Evolutionary conservation across 1,139 yeast species (phyloP), one percentile per base, ranked within the genome.

Genomic region (Diutina sp.): DNA sequence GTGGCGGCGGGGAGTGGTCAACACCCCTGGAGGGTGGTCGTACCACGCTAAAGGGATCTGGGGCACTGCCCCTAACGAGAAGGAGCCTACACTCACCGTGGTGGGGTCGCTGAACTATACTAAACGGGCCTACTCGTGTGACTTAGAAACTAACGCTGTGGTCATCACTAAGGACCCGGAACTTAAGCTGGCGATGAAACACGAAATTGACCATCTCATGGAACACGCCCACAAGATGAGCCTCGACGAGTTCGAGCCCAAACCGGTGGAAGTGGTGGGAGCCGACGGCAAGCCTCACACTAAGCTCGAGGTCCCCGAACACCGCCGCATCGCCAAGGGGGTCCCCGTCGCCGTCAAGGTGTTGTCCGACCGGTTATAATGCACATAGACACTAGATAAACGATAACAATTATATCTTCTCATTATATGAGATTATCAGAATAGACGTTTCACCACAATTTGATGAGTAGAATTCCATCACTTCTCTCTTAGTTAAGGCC

Each of bases 1-100:
- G 69, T 95, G 99, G 99, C 81, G 82, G 65, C 82, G 80, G 56
- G 99, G 99, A 1, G 72, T 82, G 1, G 96, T 90, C 8, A 90
- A 90, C 64, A 80, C 88, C 12, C 80, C 84, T 0, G 80, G 76
- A 44, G 98, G 99, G 1, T 93, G 99, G 99, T 89, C 97, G 0
- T 93, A 93, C 68, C 99, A 93, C 66, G 99, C 99, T n/a, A 93
- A 93, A 67, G 99, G 99, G 0, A 73, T 90, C 16, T 93, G 99
- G 99, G 72, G 89, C 1, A 77, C 83, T 7, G 79, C 79, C 7
- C 87, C 90, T 0, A 76, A 72, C 7, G 85, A 82, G 58, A 62
- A 64, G 0, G 65, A 71, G 35, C 97, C 97, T 2, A 77, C 85
- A 51, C 73, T 89, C 30, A 87, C 97, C 0, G 83, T 91, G 3